Base-by-base conservation (phyloP, 2,329 filamentous ascomycete species). In the Fusarium acutatum region DNA sequence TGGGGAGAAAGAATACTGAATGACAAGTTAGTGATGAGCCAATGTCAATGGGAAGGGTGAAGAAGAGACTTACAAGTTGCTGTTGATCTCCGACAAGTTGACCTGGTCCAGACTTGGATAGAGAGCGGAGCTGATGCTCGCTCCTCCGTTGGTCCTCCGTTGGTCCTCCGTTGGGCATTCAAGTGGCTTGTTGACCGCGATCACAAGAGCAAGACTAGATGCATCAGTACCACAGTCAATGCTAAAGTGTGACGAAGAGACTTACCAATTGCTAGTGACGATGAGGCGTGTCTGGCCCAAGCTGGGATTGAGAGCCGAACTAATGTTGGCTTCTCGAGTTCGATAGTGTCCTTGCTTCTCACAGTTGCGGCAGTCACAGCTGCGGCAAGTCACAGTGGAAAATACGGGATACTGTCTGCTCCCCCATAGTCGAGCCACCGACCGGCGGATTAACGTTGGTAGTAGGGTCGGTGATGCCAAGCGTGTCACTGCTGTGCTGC, bases 331-430 rank as follows among this genome's bases (percentile, higher is more conserved):
- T 78, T 94, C 92, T 11, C 91, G 87, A 1, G 92, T 93, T 79
- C 89, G 85, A 72, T 85, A 87, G 75, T 93, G 91, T 6, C 90
- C 91, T 67, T 85, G 84, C 71, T 89, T 85, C n/a, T 88, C 84
- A 70, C 91, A 93, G 80, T 88, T 83, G 70, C 88, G 88, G 91
- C 94, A 94, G 83, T 87, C 7, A 90, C 88, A 17, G 69, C 28
- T 43, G 40, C 41, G 41, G 41, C 41, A 44, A 44, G 24, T 46
- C 43, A 10, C 35, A 20, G 4, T 22, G 43, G 24, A 44, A 26
- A 26, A 44, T 44, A 44, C 41, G 24, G 24, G 24, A 44, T 20
- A 20, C 43, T 3, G 24, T 26, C 43, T 44, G n/a, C n/a, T 24
- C 40, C 24, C 40, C 37, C 3, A 24, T 28, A 46, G 18, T 2